A percentile compares a stretch with the other conserved stretches of the same genome.
Evolutionary conservation across 139 green algal genomes (phyloP).

Genomic region (Medakamo hakoo): DNA sequence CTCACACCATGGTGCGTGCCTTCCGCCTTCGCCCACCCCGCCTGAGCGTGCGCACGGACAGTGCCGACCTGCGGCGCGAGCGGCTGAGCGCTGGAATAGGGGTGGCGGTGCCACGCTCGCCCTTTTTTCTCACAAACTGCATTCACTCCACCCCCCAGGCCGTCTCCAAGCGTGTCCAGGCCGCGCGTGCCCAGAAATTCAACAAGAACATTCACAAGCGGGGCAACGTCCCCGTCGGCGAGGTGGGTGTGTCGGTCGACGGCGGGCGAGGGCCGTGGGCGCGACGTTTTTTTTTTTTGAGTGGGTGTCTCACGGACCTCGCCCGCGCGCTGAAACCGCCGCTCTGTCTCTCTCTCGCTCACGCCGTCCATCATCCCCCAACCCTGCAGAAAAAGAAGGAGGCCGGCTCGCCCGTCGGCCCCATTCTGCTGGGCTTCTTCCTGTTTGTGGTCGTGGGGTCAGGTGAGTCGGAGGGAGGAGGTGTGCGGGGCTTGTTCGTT

Average conservation of each 20-base stretch:
- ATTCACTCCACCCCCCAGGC: too few species aligned
- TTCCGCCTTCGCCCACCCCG: too few species aligned
- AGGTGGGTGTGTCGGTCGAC: constrained; percentile 8
- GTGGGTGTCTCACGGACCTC: too few species aligned
- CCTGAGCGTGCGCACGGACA: too few species aligned
- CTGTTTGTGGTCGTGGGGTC: constrained; percentile 59
- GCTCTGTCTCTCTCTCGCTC: too few species aligned
- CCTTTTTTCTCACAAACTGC: too few species aligned
- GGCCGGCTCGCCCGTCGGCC: constrained; percentile 26
- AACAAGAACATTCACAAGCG: constrained; percentile 42
- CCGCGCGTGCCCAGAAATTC: constrained; percentile 40
- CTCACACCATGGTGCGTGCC: too few species aligned
- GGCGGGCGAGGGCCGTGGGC: background rate
- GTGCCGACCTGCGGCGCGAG: too few species aligned
- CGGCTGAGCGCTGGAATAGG: too few species aligned
- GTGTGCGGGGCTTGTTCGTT: background rate
- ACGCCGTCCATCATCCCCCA: background rate
- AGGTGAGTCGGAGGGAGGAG: constrained; percentile 19
- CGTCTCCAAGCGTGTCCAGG: constrained; percentile 46
- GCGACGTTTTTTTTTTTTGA: background rate
- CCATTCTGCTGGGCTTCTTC: constrained; percentile 61
- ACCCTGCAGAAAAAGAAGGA: constrained; percentile 26
- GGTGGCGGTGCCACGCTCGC: too few species aligned
- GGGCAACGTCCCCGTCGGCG: constrained; percentile 15
- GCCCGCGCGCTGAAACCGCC: too few species aligned